Percentiles rank a stretch among this genome's conserved stretches.
These are phyloP conservation scores for Raphanus raphanistrum DNA, from an alignment of 345 rosid species.

Conservation along the genomic window DNA sequence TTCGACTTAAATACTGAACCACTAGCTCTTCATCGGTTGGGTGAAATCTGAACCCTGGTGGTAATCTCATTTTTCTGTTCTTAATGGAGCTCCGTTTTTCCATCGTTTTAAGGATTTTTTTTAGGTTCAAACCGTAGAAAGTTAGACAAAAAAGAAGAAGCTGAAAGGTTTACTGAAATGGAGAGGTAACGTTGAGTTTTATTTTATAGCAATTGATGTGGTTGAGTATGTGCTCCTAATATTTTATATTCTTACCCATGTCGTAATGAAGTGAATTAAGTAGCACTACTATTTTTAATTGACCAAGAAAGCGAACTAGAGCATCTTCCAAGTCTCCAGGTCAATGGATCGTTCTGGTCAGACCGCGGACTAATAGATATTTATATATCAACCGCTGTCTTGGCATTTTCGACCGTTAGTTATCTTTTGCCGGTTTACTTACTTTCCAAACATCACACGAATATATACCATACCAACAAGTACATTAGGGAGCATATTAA, in stretches of 20 bases:
- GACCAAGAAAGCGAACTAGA: neutral
- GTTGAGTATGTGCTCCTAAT: neutral
- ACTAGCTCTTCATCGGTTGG: slow-evolving; percentile 93
- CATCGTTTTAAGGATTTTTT: slow-evolving; percentile 31
- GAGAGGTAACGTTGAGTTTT: slow-evolving; percentile 4
- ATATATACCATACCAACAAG: neutral
- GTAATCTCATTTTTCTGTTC: slow-evolving; percentile 67
- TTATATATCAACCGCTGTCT: neutral
- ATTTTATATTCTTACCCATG: neutral
- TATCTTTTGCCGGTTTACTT: neutral
- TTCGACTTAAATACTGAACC: slow-evolving; percentile 67
- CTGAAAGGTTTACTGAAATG: slow-evolving; percentile 7
- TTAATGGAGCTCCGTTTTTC: slow-evolving; percentile 57
- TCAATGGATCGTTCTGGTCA: neutral
- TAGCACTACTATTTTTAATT: neutral
- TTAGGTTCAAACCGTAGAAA: neutral
- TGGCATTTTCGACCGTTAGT: neutral
- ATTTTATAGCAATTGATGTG: slow-evolving; percentile 28
- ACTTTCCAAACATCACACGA: neutral
- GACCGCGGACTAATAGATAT: neutral
- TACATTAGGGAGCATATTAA: neutral
- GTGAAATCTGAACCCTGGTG: slow-evolving; percentile 94
- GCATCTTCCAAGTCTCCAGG: neutral
- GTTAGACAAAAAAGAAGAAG: neutral
- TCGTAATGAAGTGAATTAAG: slow-evolving; percentile 2